phyloP scores from a whole-genome alignment of 225 moss, liverwort and hornwort species.

The Pseudisothecium myosuroides region DNA sequence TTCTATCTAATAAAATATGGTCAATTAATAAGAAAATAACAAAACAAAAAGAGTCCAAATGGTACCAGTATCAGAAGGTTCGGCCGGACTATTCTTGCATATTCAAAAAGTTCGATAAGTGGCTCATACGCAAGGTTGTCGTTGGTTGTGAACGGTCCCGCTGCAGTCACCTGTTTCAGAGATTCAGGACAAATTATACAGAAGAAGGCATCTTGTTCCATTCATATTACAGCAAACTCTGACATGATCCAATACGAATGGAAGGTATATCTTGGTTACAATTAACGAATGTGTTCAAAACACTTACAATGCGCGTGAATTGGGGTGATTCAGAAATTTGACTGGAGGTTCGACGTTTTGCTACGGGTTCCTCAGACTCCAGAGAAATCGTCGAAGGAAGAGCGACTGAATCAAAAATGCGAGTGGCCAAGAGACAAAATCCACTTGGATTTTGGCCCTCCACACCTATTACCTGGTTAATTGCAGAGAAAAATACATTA shows the following conservation, averaged over 20 bases:
- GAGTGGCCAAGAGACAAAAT: constrained; percentile 63
- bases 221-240: neutral
- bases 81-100: constrained; percentile 60
- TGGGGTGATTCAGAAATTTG: constrained; percentile 3
- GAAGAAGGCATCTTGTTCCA: neutral
- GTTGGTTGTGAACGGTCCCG: constrained; percentile 72
- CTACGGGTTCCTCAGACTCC: constrained; percentile 38
- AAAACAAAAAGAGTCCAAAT: neutral
- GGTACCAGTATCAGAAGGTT: constrained; percentile 67
- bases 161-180: constrained; percentile 48
- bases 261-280: neutral
- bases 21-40: neutral
- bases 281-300: neutral
- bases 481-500: neutral
- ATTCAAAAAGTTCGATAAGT: constrained; percentile 57
- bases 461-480: constrained; percentile 58
- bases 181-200: neutral
- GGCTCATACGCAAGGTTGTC: constrained; percentile 81
- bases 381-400: neutral
- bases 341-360: constrained; percentile 43
- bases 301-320: constrained; percentile 19
- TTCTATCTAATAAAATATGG: neutral
- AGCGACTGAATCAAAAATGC: constrained; percentile 47
- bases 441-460: constrained; percentile 91
- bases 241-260: neutral